These are phyloP conservation scores for Dactylellina cionopaga DNA, from an alignment of 2,329 filamentous ascomycete genomes.

Conservation along the genomic window DNA sequence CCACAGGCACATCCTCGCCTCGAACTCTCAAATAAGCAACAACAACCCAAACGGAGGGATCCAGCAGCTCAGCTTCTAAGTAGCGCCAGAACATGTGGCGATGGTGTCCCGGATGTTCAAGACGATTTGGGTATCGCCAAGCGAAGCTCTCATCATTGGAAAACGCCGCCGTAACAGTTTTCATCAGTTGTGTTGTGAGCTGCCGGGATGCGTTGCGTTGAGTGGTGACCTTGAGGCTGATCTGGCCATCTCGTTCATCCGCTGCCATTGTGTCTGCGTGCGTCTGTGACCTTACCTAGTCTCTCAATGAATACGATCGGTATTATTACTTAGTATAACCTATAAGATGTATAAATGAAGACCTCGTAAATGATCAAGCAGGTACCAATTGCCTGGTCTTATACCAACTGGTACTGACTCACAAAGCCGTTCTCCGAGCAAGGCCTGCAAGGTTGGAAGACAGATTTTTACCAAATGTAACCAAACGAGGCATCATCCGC, in stretches of 20 bases:
- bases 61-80: slow-evolving; percentile 19
- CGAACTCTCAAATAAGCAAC: slow-evolving; percentile 26
- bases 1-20: slow-evolving; percentile 6
- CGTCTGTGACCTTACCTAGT: no score
- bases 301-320: no score
- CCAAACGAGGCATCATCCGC: no score
- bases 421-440: no score
- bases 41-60: slow-evolving; percentile 36
- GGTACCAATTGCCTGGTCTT: no score
- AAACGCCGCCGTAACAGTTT: slow-evolving; percentile 21
- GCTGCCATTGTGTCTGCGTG: slow-evolving; percentile 6
- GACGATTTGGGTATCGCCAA: slow-evolving; percentile 39
- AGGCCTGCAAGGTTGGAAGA: no score
- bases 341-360: no score
- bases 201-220: slow-evolving; percentile 21
- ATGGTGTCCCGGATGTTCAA: slow-evolving; percentile 17
- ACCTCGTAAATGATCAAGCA: no score
- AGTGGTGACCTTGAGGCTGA: slow-evolving; percentile 17
- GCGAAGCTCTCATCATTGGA: slow-evolving; percentile 25
- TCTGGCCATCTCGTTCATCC: background rate
- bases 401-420: no score
- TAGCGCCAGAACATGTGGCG: slow-evolving; percentile 33
- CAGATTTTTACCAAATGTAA: no score
- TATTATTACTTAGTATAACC: no score
- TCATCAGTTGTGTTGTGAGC: background rate